Percentiles rank a stretch among this genome's conserved stretches.
Evolutionary conservation across 352 stramenopile species (phyloP).

Genomic region (Pseudoperonospora humuli): DNA sequence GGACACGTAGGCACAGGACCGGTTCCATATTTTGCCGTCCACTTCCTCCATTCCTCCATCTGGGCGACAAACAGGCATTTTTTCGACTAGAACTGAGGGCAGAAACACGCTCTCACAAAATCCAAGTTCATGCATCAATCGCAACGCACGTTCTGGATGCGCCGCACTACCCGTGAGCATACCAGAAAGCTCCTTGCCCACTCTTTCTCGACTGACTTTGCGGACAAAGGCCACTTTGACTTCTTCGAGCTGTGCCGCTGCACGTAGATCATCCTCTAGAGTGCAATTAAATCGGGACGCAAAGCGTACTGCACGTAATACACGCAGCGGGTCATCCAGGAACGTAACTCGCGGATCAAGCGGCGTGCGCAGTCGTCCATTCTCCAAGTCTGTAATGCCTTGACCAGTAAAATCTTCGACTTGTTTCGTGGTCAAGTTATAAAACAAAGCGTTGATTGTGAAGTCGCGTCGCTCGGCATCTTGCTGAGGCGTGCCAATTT

Average conservation of each 20-base stretch:
- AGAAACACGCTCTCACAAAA: constrained; percentile 54
- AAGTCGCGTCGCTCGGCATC: constrained; percentile 92
- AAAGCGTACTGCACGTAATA: constrained; percentile 94
- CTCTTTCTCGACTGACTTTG: constrained; percentile 71
- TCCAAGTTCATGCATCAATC: constrained; percentile 43
- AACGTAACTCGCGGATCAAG: constrained; percentile 92
- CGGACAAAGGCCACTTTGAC: constrained; percentile 55
- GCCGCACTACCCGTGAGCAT: constrained; percentile 63
- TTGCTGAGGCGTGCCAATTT: constrained; percentile 77
- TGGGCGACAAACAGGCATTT: constrained; percentile 26
- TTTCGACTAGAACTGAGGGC: constrained; percentile 22
- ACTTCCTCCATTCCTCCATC: constrained; percentile 14
- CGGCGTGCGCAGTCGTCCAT: constrained; percentile 90
- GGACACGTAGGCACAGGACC: constrained; percentile 32
- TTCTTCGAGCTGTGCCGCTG: constrained; percentile 51
- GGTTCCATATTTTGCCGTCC: constrained; percentile 28
- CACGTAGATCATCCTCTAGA: constrained; percentile 77
- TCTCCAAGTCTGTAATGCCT: constrained; percentile 88
- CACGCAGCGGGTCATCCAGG: constrained; percentile 94
- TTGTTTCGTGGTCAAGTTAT: constrained; percentile 91
- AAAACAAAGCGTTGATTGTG: constrained; percentile 99
- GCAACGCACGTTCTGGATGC: constrained; percentile 51
- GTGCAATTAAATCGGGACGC: constrained; percentile 91
- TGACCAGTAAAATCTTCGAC: constrained; percentile 94
- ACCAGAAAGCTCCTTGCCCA: constrained; percentile 62